Conservation (phyloP, 768 basidiomycete species). For the Auriscalpium vulgare region DNA sequence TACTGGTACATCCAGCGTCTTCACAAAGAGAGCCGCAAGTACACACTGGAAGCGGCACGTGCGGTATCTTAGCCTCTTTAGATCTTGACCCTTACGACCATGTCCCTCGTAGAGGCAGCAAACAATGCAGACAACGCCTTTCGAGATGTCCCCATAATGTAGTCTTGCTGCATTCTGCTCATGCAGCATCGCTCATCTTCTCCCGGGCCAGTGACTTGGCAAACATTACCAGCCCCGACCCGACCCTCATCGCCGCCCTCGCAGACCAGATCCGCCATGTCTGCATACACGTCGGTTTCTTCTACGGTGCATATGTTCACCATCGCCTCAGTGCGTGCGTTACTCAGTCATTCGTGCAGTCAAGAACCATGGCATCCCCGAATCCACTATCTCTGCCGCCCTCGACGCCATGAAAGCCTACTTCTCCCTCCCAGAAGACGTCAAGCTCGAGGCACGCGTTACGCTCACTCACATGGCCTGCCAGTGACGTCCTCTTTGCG, state of each 20-base stretch:
- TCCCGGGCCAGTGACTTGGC: background rate
- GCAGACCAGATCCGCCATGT: slow-evolving; percentile 63
- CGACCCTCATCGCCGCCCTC: slow-evolving; percentile 30
- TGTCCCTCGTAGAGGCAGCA: background rate
- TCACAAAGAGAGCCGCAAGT: too few species aligned
- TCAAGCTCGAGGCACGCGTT: slow-evolving; percentile 51
- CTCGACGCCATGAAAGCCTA: slow-evolving; percentile 49
- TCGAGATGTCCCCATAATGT: background rate
- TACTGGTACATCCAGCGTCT: too few species aligned
- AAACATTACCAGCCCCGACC: slow-evolving; percentile 10
- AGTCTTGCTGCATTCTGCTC: background rate
- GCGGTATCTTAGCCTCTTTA: background rate
- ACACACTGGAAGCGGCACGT: too few species aligned
- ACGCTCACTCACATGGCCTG: background rate
- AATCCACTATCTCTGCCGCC: slow-evolving; percentile 38
- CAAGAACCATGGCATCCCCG: slow-evolving; percentile 66
- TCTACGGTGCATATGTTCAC: slow-evolving; percentile 46
- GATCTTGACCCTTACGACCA: background rate
- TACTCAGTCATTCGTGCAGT: slow-evolving; percentile 31
- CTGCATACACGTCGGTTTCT: slow-evolving; percentile 73
- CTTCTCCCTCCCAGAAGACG: slow-evolving; percentile 49
- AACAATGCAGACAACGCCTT: background rate
- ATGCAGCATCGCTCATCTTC: background rate
- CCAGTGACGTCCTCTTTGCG: slow-evolving; percentile 4
- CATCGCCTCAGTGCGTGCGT: background rate